Conservation (phyloP, 2,329 filamentous ascomycete species). For the Aspergillus chevalieri region DNA sequence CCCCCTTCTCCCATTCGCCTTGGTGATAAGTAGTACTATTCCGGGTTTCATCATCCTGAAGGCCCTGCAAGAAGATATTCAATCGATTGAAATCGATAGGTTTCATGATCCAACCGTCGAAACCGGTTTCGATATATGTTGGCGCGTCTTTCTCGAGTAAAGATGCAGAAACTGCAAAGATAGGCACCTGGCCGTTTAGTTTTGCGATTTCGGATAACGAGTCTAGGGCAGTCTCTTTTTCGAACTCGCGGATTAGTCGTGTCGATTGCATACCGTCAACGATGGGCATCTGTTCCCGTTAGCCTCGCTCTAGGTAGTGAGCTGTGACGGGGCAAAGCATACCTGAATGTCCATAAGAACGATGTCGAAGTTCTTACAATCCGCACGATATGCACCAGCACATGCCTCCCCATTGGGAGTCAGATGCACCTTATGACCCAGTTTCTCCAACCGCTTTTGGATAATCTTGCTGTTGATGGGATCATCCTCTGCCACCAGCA, state of each 20-base stretch:
- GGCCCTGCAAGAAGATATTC: constrained; percentile 61
- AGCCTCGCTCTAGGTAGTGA: background rate
- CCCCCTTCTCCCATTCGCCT: constrained; percentile 77
- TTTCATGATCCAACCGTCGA: constrained; percentile 87
- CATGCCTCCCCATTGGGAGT: constrained; percentile 84
- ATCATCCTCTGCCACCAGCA: constrained; percentile 82
- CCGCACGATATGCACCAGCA: constrained; percentile 62
- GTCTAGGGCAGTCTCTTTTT: constrained; percentile 48
- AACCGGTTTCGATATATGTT: constrained; percentile 68
- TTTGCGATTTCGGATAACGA: constrained; percentile 55
- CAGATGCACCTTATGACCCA: constrained; percentile 64
- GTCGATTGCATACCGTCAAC: constrained; percentile 80
- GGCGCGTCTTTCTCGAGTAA: constrained; percentile 63
- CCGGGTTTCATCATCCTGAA: constrained; percentile 56
- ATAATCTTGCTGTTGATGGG: constrained; percentile 82
- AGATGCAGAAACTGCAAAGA: constrained; percentile 80
- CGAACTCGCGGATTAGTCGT: constrained; percentile 72
- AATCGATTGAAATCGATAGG: constrained; percentile 76
- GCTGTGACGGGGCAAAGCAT: constrained; percentile 23
- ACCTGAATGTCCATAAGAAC: constrained; percentile 94
- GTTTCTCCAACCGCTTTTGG: constrained; percentile 70
- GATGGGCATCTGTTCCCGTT: constrained; percentile 71
- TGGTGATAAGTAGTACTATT: constrained; percentile 61
- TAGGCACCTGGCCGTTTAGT: constrained; percentile 63
- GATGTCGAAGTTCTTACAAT: constrained; percentile 62